Base-by-base conservation (phyloP, 441 rosid genomes). In the Breynia disticha region DNA sequence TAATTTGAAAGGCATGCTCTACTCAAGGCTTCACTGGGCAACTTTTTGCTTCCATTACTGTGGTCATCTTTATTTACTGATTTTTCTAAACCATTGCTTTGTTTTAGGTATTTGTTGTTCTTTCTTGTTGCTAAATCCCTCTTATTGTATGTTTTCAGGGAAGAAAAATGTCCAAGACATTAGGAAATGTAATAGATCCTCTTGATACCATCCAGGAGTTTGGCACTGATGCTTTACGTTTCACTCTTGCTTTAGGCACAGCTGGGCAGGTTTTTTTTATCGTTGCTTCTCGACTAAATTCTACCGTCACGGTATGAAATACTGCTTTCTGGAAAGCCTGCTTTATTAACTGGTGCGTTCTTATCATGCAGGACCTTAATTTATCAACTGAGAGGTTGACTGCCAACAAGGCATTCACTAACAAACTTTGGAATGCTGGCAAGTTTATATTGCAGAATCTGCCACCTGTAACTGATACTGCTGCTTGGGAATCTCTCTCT, bases 361-460 rank as follows among this genome's bases (percentile, higher is more conserved):
- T 64, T 59, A 24, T 24, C 52, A 56, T 67, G 52, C 73, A 91
- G 98, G 98, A 91, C 66, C 86, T 91, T 53, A 91, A 84, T 77
- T 76, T 91, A 73, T 91, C 96, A 18, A 79, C 79, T 50, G 98
- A 91, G 74, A 86, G 95, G 73, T 77, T 91, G 79, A 81, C 91
- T 54, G 83, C 96, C 56, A 91, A 87, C 78, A 91, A 87, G 72
- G 94, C 94, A 52, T 91, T 91, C 74, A 87, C 95, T 42, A 91
- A 87, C 73, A 91, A 91, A 74, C 71, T 91, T 37, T 91, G 98
- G 98, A 91, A 91, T 79, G 98, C 98, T 68, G 95, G 96, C 64
- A 91, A 87, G 79, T 91, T 87, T 71, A 73, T 84, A 55, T 64
- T 91, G 65, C 95, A 86, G 68, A 86, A 83, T 77, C 64, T 91